These are phyloP conservation scores for Leishmania tropica DNA, from an alignment of 208 protist species.

Conservation along the genomic window DNA sequence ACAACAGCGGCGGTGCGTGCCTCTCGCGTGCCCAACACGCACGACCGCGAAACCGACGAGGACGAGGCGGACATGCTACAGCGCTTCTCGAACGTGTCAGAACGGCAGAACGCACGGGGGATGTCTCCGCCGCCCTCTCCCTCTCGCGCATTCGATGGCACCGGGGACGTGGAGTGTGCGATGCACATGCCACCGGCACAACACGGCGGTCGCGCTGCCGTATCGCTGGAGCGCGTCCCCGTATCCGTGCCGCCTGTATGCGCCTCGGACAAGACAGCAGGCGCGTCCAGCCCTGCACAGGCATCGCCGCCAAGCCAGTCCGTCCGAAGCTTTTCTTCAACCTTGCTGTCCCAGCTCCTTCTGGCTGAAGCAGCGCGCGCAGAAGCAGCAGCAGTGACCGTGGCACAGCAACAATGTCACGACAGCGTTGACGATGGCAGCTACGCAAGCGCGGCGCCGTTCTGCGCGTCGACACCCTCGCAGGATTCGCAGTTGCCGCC, in stretches of 20 bases:
- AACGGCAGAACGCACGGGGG: neutral
- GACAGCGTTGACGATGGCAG: neutral
- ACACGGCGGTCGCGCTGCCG: neutral
- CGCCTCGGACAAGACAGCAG: too few relatives aligned
- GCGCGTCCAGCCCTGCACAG: neutral
- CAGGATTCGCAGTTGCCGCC: neutral
- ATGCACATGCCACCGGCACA: neutral
- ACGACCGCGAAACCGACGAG: neutral
- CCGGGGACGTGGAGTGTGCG: neutral
- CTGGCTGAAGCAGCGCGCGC: constrained; percentile 24
- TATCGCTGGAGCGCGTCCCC: neutral
- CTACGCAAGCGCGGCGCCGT: neutral
- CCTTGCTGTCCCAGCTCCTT: constrained; percentile 22
- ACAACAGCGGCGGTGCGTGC: neutral
- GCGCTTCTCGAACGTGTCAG: constrained; percentile 37
- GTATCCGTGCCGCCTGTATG: neutral
- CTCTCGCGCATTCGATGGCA: too few relatives aligned
- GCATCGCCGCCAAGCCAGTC: neutral
- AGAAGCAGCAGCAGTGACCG: neutral
- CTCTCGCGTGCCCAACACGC: neutral
- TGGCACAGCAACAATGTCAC: neutral
- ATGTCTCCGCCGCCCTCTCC: constrained; percentile 6
- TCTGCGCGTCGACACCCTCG: neutral
- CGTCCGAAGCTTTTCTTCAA: neutral
- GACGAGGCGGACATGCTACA: constrained; percentile 20